Evolutionary conservation across 148 eudicot genomes (phyloP).

Genomic region (Cornus florida): DNA sequence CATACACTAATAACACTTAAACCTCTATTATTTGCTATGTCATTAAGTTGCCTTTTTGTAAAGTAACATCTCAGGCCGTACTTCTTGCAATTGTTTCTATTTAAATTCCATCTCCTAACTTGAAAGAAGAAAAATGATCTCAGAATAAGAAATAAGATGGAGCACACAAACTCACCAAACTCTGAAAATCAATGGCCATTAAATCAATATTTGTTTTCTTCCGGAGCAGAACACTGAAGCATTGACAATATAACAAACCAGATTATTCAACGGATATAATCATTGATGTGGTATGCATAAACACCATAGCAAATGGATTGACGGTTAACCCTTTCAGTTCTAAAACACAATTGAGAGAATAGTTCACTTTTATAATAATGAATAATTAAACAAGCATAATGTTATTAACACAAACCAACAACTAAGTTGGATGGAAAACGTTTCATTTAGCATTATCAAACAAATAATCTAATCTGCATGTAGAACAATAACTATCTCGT

Average conservation of each 20-base stretch:
- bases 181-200: constrained; percentile 78
- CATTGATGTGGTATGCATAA: background rate
- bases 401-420: background rate
- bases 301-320: background rate
- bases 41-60: background rate
- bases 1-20: background rate
- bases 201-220: constrained; percentile 68
- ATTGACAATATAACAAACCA: constrained; percentile 5
- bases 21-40: background rate
- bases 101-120: background rate
- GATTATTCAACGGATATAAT: constrained; percentile 1
- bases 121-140: background rate
- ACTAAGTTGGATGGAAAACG: background rate
- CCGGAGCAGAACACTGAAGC: constrained; percentile 79
- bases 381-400: background rate
- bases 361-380: background rate
- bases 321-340: background rate
- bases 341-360: background rate
- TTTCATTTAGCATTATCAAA: background rate
- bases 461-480: background rate
- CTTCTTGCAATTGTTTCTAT: background rate
- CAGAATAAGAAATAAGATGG: background rate
- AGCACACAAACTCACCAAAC: constrained; percentile 54
- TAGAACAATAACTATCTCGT: background rate
- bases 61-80: background rate